Percentiles rank a stretch among this genome's conserved stretches.
Evolutionary conservation across 2,329 filamentous ascomycete genomes (phyloP).

Genomic region (Scedosporium minutisporum): DNA sequence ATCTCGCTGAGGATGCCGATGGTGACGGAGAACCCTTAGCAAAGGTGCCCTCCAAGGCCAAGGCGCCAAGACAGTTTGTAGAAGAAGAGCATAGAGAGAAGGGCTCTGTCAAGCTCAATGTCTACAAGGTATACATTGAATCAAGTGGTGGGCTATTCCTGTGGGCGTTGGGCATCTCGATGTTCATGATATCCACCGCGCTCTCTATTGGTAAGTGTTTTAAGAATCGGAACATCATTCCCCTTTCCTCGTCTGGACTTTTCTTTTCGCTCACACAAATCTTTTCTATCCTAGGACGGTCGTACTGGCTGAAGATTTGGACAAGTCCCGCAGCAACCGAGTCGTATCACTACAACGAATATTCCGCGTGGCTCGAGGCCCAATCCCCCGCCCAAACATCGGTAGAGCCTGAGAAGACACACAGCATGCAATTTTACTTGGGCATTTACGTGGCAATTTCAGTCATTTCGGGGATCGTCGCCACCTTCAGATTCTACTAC

Average conservation of each 20-base stretch:
- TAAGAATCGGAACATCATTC: not conserved
- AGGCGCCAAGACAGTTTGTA: slow-evolving; percentile 57
- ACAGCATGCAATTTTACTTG: slow-evolving; percentile 53
- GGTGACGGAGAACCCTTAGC: slow-evolving; percentile 32
- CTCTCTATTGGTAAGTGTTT: slow-evolving; percentile 41
- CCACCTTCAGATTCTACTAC: slow-evolving; percentile 53
- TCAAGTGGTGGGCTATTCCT: slow-evolving; percentile 54
- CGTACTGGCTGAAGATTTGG: slow-evolving; percentile 59
- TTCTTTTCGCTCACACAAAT: not conserved
- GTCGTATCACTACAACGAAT: slow-evolving; percentile 3
- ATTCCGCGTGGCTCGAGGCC: slow-evolving; percentile 20
- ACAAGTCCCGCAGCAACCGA: slow-evolving; percentile 34
- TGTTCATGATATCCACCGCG: slow-evolving; percentile 46
- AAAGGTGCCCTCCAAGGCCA: slow-evolving; percentile 38
- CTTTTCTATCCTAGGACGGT: slow-evolving; percentile 27
- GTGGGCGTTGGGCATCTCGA: slow-evolving; percentile 44
- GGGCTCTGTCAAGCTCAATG: slow-evolving; percentile 55
- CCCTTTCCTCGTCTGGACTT: not conserved
- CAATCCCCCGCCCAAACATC: slow-evolving; percentile 19
- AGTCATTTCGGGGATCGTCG: slow-evolving; percentile 43
- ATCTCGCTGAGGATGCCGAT: slow-evolving; percentile 27
- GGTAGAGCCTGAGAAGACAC: slow-evolving; percentile 18
- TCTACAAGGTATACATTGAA: slow-evolving; percentile 60
- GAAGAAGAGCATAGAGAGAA: slow-evolving; percentile 66
- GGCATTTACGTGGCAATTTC: slow-evolving; percentile 57